Conservation (phyloP, 352 stramenopile genomes). For the Blastocystis sp. region DNA sequence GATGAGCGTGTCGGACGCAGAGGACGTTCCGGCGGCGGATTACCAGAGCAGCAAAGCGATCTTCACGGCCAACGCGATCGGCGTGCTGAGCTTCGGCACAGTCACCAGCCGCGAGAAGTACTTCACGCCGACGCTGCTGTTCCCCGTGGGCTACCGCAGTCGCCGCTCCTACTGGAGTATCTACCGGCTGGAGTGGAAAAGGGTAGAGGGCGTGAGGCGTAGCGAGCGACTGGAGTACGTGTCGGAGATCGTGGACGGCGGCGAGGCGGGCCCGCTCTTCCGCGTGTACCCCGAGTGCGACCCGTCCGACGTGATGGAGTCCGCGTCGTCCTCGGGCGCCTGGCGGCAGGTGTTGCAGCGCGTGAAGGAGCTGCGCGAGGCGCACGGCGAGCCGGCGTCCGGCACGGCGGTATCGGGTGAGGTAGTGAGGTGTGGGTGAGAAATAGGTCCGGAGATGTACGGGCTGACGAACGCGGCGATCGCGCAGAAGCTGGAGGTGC, state of each 20-base stretch:
- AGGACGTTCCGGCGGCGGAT: too few species aligned
- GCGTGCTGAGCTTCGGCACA: neutral
- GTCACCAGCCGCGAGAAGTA: neutral
- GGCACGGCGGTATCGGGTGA: neutral
- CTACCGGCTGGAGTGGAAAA: neutral
- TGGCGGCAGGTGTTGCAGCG: conserved; percentile 37
- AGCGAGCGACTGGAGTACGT: conserved; percentile 38
- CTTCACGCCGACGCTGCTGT: conserved; percentile 13
- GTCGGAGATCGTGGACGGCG: conserved; percentile 46
- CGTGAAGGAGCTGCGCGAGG: conserved; percentile 45
- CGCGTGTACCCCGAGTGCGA: conserved; percentile 13
- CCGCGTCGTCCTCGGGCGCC: neutral
- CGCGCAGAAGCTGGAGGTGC: neutral
- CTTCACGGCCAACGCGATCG: neutral
- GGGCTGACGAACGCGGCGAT: conserved; percentile 30
- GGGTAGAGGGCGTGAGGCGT: neutral
- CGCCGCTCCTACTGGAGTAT: conserved; percentile 12
- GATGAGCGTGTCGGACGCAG: too few species aligned
- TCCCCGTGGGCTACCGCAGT: conserved; percentile 39
- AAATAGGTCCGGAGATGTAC: conserved; percentile 26
- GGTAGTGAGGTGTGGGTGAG: neutral
- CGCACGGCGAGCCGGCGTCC: neutral
- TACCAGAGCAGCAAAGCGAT: neutral
- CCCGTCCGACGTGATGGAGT: neutral
- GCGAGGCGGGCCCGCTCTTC: conserved; percentile 13